Conservation (phyloP, 768 basidiomycete species). For the Lactarius indigo region DNA sequence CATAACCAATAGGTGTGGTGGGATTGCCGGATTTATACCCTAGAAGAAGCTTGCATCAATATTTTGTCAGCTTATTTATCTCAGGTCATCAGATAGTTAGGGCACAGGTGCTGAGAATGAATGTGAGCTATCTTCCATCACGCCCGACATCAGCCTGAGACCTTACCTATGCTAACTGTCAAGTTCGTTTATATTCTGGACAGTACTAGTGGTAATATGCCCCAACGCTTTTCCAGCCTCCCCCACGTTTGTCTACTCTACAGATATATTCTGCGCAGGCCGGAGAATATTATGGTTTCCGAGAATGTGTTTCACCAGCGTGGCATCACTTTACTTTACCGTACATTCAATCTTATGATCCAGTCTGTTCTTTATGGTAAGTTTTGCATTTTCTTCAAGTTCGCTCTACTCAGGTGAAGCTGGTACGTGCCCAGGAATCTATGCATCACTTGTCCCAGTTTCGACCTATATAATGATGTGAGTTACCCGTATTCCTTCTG, state of each 20-base stretch:
- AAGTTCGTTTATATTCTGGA: no score
- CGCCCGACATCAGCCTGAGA: no score
- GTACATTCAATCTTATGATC: background rate
- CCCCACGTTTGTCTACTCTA: background rate
- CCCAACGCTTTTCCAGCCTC: background rate
- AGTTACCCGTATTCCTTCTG: background rate
- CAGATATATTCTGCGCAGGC: background rate
- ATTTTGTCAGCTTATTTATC: background rate
- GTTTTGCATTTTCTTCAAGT: background rate
- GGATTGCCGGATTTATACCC: no score
- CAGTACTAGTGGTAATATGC: no score
- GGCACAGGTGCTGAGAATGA: background rate
- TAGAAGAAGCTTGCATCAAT: background rate
- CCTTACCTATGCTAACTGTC: no score
- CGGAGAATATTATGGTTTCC: background rate
- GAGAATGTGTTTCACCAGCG: background rate
- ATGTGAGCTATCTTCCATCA: no score
- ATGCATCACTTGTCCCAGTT: constrained; percentile 11
- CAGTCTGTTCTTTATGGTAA: background rate
- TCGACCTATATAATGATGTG: constrained; percentile 6
- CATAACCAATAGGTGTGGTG: no score
- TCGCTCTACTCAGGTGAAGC: background rate
- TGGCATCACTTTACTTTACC: background rate
- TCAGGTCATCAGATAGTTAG: background rate
- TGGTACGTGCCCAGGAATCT: background rate